Conservation (phyloP, 768 basidiomycete species). For the Kockovaella imperatae region DNA sequence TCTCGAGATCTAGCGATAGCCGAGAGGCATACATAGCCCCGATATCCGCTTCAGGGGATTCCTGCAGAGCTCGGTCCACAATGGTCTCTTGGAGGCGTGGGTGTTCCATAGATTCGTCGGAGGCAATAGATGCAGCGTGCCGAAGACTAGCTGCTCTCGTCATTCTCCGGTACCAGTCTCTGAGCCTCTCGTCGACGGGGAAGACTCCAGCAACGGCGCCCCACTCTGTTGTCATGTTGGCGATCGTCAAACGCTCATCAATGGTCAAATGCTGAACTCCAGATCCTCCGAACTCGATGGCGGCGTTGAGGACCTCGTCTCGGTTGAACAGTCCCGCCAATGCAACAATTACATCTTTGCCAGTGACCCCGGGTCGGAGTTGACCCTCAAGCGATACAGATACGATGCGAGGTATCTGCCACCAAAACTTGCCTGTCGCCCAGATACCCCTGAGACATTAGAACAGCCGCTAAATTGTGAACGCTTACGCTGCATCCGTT, state of each 20-base stretch:
- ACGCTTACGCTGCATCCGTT: slow-evolving; percentile 46
- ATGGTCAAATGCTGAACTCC: slow-evolving; percentile 69
- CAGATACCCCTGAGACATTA: slow-evolving; percentile 57
- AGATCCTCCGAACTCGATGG: slow-evolving; percentile 90
- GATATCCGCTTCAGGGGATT: slow-evolving; percentile 57
- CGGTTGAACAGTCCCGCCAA: slow-evolving; percentile 91
- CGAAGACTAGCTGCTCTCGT: slow-evolving; percentile 67
- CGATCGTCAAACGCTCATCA: slow-evolving; percentile 89
- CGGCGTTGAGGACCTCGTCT: slow-evolving; percentile 93
- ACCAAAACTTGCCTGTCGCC: slow-evolving; percentile 99
- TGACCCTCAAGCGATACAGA: slow-evolving; percentile 81
- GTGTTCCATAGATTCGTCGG: slow-evolving; percentile 53
- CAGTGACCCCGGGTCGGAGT: slow-evolving; percentile 81
- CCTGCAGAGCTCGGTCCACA: slow-evolving; percentile 57
- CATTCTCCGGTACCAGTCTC: slow-evolving; percentile 75
- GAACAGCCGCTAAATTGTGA: not conserved
- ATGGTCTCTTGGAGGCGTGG: slow-evolving; percentile 73
- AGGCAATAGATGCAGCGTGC: slow-evolving; percentile 48
- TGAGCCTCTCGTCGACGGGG: slow-evolving; percentile 73
- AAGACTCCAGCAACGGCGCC: slow-evolving; percentile 93
- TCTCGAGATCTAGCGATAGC: slow-evolving; percentile 82
- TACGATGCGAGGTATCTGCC: slow-evolving; percentile 96
- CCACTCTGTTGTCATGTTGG: slow-evolving; percentile 99
- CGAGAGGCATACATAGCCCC: slow-evolving; percentile 77
- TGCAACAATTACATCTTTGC: slow-evolving; percentile 96